Evolutionary conservation across 495 filamentous ascomycete genomes (phyloP).

Genomic region (Penicillium samsonianum): DNA sequence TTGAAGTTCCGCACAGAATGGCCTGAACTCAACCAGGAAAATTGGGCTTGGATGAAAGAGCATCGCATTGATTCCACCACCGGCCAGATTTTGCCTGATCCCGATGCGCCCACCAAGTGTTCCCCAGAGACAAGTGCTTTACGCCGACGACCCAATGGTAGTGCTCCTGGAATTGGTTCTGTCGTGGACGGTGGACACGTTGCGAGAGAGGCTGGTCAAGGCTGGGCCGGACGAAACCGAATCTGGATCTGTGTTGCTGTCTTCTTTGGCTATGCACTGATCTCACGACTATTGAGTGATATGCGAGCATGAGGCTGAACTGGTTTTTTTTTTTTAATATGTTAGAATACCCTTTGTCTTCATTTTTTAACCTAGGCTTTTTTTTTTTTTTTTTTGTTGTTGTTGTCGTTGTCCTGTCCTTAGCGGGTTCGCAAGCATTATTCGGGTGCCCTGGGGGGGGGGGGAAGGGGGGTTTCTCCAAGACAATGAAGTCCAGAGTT

Average conservation of each 20-base stretch:
- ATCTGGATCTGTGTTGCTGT: slow-evolving; percentile 64
- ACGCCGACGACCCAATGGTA: slow-evolving; percentile 64
- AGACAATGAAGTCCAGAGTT: slow-evolving; percentile 3
- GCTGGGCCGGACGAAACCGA: slow-evolving; percentile 79
- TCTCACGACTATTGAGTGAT: slow-evolving; percentile 70
- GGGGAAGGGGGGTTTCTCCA: too few species aligned
- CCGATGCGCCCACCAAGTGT: slow-evolving; percentile 44
- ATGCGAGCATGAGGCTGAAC: slow-evolving; percentile 39
- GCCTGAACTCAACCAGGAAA: slow-evolving; percentile 87
- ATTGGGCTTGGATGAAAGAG: slow-evolving; percentile 90
- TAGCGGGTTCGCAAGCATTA: slow-evolving; percentile 26
- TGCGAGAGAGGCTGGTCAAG: slow-evolving; percentile 71
- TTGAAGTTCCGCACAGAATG: slow-evolving; percentile 87
- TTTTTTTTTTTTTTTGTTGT: background rate
- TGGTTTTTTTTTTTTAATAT: background rate
- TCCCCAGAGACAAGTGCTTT: slow-evolving; percentile 67
- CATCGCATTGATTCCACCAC: slow-evolving; percentile 78
- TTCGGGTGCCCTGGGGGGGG: too few species aligned
- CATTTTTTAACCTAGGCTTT: background rate
- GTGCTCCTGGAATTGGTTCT: slow-evolving; percentile 69
- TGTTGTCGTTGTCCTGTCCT: slow-evolving; percentile 2
- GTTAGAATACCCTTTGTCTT: slow-evolving; percentile 9
- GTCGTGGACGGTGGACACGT: slow-evolving; percentile 77
- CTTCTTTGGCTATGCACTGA: slow-evolving; percentile 75
- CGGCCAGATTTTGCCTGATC: slow-evolving; percentile 58